Conservation (phyloP, 257 asterid species). For the Avicennia marina region DNA sequence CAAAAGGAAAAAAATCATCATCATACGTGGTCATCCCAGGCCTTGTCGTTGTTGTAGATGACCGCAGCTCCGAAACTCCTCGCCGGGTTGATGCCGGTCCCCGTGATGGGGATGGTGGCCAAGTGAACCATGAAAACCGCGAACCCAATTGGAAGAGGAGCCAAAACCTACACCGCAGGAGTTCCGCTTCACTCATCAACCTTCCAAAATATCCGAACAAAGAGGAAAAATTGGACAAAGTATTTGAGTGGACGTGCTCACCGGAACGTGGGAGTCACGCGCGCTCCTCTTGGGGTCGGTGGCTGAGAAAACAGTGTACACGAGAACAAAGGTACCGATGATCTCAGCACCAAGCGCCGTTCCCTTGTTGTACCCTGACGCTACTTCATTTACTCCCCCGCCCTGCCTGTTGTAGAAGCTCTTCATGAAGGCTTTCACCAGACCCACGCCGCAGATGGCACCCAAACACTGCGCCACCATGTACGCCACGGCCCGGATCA, state of each 20-base stretch:
- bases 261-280: constrained; percentile 89
- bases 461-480: constrained; percentile 71
- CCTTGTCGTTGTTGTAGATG: constrained; percentile 46
- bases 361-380: constrained; percentile 56
- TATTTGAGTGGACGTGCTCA: too few species aligned
- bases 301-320: constrained; percentile 88
- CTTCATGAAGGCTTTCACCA: constrained; percentile 80
- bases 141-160: constrained; percentile 86
- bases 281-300: constrained; percentile 87
- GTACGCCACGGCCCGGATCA: constrained; percentile 57
- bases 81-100: constrained; percentile 89
- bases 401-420: constrained; percentile 42
- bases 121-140: constrained; percentile 91
- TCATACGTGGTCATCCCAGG: constrained; percentile 78
- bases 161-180: constrained; percentile 61
- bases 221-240: too few species aligned
- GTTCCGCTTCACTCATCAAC: too few species aligned
- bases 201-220: too few species aligned
- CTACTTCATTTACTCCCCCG: constrained; percentile 61
- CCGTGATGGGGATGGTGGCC: constrained; percentile 91
- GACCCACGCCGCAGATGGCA: constrained; percentile 73
- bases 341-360: constrained; percentile 84
- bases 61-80: constrained; percentile 93
- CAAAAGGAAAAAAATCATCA: too few species aligned
- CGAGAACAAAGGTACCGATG: constrained; percentile 84